phyloP scores from a whole-genome alignment of 176 grass and related monocot species.

The Cocos nucifera region DNA sequence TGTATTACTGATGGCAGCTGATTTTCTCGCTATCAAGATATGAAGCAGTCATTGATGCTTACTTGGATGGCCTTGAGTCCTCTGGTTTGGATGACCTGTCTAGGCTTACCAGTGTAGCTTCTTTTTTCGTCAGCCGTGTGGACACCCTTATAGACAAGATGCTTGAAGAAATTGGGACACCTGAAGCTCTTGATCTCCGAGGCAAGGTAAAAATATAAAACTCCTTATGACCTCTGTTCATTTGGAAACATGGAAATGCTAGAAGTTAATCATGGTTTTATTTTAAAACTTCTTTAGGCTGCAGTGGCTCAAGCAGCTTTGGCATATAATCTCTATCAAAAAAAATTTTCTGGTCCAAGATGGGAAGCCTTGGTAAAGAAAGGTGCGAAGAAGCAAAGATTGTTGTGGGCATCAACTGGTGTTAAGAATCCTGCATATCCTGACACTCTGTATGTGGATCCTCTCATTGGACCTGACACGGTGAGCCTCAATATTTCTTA shows the following conservation, averaged over 20 bases:
- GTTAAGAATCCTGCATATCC: conserved; percentile 95
- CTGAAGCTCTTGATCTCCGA: conserved; percentile 79
- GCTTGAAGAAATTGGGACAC: conserved; percentile 94
- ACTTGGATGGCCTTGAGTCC: conserved; percentile 84
- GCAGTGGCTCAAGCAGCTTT: conserved; percentile 91
- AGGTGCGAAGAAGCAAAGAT: conserved; percentile 94
- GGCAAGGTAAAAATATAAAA: conserved; percentile 55
- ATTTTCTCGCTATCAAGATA: conserved; percentile 95
- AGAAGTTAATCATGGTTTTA: too few relatives aligned
- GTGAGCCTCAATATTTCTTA: conserved; percentile 27
- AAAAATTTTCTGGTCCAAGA: conserved; percentile 97
- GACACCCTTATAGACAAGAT: conserved; percentile 89
- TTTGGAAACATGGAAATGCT: too few relatives aligned
- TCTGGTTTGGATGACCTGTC: conserved; percentile 85
- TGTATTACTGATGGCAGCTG: conserved; percentile 35
- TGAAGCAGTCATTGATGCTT: conserved; percentile 96
- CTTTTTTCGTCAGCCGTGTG: conserved; percentile 95
- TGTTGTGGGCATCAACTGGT: conserved; percentile 93
- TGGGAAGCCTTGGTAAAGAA: conserved; percentile 99
- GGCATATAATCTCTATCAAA: conserved; percentile 83
- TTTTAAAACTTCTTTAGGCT: conserved; percentile 38
- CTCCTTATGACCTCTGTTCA: too few relatives aligned
- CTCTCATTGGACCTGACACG: conserved; percentile 95
- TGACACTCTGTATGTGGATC: conserved; percentile 91
- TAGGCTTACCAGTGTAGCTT: conserved; percentile 87